A percentile compares a stretch with the other conserved stretches of the same genome.
phyloP scores from a whole-genome alignment of 2,329 filamentous ascomycete species.

The Stagonosporopsis tanaceti region DNA sequence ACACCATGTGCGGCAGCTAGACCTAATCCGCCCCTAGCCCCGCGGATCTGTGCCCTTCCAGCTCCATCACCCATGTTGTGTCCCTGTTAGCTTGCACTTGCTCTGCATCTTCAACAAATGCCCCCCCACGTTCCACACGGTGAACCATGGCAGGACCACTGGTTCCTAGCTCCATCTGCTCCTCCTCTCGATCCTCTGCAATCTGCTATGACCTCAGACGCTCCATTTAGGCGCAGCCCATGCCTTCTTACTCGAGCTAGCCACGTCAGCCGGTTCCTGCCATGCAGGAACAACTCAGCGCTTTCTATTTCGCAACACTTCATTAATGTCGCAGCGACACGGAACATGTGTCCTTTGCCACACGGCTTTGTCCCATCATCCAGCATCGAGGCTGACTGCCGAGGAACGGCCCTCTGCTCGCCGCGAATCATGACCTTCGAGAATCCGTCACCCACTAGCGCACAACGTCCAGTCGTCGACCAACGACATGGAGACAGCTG shows the following conservation, averaged over 20 bases:
- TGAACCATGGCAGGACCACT: slow-evolving; percentile 30
- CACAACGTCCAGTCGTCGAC: slow-evolving; percentile 27
- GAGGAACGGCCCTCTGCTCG: slow-evolving; percentile 5
- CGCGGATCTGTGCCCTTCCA: slow-evolving; percentile 24
- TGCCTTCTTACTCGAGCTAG: slow-evolving; percentile 30
- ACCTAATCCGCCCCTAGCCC: slow-evolving; percentile 6
- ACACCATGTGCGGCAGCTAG: slow-evolving; percentile 13
- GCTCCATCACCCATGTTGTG: slow-evolving; percentile 3
- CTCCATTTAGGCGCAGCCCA: slow-evolving; percentile 22
- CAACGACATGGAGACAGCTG: slow-evolving; percentile 47
- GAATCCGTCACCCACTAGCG: slow-evolving; percentile 32
- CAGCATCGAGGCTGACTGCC: slow-evolving; percentile 33
- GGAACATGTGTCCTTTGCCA: slow-evolving; percentile 42
- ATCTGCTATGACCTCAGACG: slow-evolving; percentile 25
- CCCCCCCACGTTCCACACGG: slow-evolving; percentile 22
- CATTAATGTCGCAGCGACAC: slow-evolving; percentile 42
- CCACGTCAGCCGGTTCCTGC: slow-evolving; percentile 45
- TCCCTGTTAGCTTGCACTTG: slow-evolving; percentile 17
- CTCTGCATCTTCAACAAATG: slow-evolving; percentile 17
- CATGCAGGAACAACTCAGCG: slow-evolving; percentile 50
- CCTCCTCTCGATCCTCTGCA: slow-evolving; percentile 19
- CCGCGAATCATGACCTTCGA: slow-evolving; percentile 37
- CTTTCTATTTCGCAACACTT: slow-evolving; percentile 31
- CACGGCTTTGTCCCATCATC: slow-evolving; percentile 21
- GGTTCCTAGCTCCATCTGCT: slow-evolving; percentile 27